Evolutionary conservation across 2,329 filamentous ascomycete genomes (phyloP).

Genomic region (Fusarium pseudonygamai): DNA sequence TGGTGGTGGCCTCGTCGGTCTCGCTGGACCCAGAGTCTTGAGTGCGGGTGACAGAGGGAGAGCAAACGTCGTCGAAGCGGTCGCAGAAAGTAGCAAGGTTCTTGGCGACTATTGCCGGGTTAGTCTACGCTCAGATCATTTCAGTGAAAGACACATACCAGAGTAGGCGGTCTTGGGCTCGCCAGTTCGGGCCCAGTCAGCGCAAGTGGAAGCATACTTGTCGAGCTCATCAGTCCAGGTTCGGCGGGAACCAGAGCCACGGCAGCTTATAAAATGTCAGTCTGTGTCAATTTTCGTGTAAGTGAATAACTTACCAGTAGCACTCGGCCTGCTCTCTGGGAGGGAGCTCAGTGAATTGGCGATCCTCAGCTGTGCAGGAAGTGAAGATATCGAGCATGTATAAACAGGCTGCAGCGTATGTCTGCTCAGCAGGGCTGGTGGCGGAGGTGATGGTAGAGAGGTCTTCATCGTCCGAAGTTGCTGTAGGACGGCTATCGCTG

Average conservation of each 20-base stretch:
- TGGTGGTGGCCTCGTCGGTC: conserved; percentile 9
- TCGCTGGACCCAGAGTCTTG: conserved; percentile 9
- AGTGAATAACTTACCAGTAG: conserved; percentile 44
- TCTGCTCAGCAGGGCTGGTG: conserved; percentile 24
- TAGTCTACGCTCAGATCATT: conserved; percentile 1
- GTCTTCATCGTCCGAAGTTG: not conserved
- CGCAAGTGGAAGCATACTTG: conserved; percentile 44
- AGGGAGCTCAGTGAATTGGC: conserved; percentile 40
- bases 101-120: conserved; percentile 41
- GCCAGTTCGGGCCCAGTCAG: conserved; percentile 43
- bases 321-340: conserved; percentile 44
- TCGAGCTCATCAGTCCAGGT: conserved; percentile 47
- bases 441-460: conserved; percentile 17
- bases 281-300: not conserved
- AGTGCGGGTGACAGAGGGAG: conserved; percentile 6
- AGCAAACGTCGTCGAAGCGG: conserved; percentile 44
- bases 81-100: conserved; percentile 46
- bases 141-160: conserved; percentile 32
- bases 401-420: conserved; percentile 38
- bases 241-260: conserved; percentile 20
- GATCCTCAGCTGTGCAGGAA: conserved; percentile 40
- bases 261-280: conserved; percentile 40
- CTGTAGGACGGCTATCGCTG: conserved; percentile 1
- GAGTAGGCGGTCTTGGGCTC: conserved; percentile 40
- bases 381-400: conserved; percentile 43